Evolutionary conservation across 1,284 basidiomycete genomes (phyloP), one percentile per base, ranked within the genome.

Genomic region (Trametes sp.): DNA sequence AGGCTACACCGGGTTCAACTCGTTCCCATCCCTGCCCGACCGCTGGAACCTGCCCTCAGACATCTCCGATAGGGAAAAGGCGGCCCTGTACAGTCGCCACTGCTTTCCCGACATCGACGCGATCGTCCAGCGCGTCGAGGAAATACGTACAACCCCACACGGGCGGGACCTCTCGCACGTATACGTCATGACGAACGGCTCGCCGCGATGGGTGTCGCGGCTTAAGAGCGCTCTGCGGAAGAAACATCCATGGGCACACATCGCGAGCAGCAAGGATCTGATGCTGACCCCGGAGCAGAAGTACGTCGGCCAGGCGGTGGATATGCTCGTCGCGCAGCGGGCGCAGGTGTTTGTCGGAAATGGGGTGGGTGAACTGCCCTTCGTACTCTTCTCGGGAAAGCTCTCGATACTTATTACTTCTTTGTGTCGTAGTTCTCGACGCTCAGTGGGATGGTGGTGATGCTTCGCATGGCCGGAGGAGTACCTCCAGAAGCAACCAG

Each of bases 401-500:
- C 28, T 21, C 9, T 23, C 10, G 21, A 29, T 21, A 6, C n/a
- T 36, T 14, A 16, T 28, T 16, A 36, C 21, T 46, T 57, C 55
- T 19, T 24, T 60, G 24, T 33, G 57, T n/a, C 52, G 59, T 62
- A 86, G 86, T 88, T 87, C 71, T 88, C 86, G 46, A 87, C 84
- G 63, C 62, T 87, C 62, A 80, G 80, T 19, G 81, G 85, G 19
- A 87, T 87, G 65, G 80, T 85, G 24, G 77, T 82, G 24, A 82
- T 87, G 82, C 72, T 88, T 48, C 76, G 87, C 28, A 76, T 84
- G 72, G 84, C 82, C 5, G 80, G 78, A 63, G 79, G 79, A 7
- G 66, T 81, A 48, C 69, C 77, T 35, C 69, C 77, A 0, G 65
- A 71, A 3, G 77, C 73, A 26, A 82, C 76, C 60, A 74, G 80